Evolutionary conservation across 192 early-diverging fungal species (phyloP), one percentile per base, ranked within the genome.

Genomic region (Coemansia sp.): DNA sequence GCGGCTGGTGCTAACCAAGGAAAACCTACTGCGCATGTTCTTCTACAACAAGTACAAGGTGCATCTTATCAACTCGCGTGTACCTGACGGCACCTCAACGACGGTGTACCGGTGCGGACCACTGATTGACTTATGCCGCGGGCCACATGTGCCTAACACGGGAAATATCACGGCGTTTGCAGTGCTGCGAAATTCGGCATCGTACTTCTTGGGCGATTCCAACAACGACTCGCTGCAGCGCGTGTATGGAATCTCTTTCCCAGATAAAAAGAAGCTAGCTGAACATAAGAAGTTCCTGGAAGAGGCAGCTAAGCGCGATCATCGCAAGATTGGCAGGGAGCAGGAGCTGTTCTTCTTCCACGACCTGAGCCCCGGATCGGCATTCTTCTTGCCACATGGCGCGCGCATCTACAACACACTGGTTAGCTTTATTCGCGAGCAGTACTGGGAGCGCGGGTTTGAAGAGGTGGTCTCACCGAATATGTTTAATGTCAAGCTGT

Each of bases 341-440:
- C 97, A 99, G 83, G 97, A 99, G 70, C 88, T 99, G 58, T 99
- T 94, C 90, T 98, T 99, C 81, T 95, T 97, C 89, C 87, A 95
- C 64, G 93, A 97, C 54, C 81, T 97, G 30, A 91, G 88, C 67
- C 95, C 97, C 24, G 97, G 97, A 18, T 91, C 89, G 27, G 86
- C 87, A 56, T 99, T 98, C 79, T 94, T 95, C 84, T 78, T 96
- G 55, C 97, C 97, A n/a, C 88, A 96, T 67, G 97, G 97, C 60
- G 73, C 97, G 14, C 87, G 93, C 47, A 91, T 99, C 78, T 98
- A 97, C 88, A 99, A 98, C 83, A 88, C 88, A 12, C 83, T 99
- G 62, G 85, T 95, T 65, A 89, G 95, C 27, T 85, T 99, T 61
- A 93, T 95, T 75, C 93, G 88, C 66, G 64, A 52, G 6, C 89